Evolutionary conservation across 2,329 filamentous ascomycete species (phyloP).

Genomic region (Clonostachys sp.): DNA sequence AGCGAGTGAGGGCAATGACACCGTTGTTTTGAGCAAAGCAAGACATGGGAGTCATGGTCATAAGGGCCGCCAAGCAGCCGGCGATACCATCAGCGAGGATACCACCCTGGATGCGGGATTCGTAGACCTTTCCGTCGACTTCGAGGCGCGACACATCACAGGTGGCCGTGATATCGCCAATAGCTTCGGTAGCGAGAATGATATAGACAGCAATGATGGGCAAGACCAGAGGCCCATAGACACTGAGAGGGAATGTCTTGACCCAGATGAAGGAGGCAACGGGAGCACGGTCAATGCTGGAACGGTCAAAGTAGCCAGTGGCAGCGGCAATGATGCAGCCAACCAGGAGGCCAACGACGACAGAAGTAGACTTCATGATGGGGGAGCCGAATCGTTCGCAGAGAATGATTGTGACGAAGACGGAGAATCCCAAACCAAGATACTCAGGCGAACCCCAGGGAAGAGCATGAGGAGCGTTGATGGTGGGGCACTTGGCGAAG

Average conservation of each 20-base stretch:
- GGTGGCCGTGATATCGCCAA: slow-evolving; percentile 76
- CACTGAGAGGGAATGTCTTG: slow-evolving; percentile 65
- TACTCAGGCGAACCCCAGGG: slow-evolving; percentile 78
- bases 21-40: slow-evolving; percentile 84
- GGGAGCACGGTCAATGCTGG: slow-evolving; percentile 67
- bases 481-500: slow-evolving; percentile 62
- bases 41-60: slow-evolving; percentile 76
- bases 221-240: slow-evolving; percentile 71
- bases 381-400: slow-evolving; percentile 79
- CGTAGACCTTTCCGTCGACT: slow-evolving; percentile 67
- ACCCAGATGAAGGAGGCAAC: slow-evolving; percentile 75
- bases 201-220: slow-evolving; percentile 67
- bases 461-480: slow-evolving; percentile 64
- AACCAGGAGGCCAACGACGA: slow-evolving; percentile 67
- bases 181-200: slow-evolving; percentile 73
- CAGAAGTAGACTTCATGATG: slow-evolving; percentile 78
- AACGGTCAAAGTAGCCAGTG: slow-evolving; percentile 72
- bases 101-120: slow-evolving; percentile 74
- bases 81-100: slow-evolving; percentile 75
- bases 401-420: slow-evolving; percentile 74
- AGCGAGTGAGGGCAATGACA: slow-evolving; percentile 76
- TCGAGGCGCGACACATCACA: slow-evolving; percentile 76
- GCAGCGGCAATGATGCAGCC: slow-evolving; percentile 78
- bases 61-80: slow-evolving; percentile 69
- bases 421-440: slow-evolving; percentile 73